Base-by-base conservation (phyloP, 352 stramenopile genomes). In the Phytophthora meadii region DNA sequence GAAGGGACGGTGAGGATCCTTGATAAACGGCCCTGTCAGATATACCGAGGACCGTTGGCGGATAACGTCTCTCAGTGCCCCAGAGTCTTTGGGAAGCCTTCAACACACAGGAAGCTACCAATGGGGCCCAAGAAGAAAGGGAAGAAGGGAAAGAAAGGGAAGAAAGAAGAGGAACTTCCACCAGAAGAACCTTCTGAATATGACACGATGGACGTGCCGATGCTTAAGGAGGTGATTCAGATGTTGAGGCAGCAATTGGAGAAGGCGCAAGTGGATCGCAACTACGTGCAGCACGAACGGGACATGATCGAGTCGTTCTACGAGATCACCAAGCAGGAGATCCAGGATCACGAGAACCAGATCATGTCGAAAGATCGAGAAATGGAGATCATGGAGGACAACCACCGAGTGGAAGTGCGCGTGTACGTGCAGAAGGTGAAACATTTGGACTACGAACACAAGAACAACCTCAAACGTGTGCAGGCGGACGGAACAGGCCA, bases 271-370 rank as follows among this genome's bases (percentile, higher is more conserved):
- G 79, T 92, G 19, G 92, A 98, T 65, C 83, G 95, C 17, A 98
- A 98, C 73, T 98, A 98, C 75, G 92, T 98, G 42, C 94, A 98
- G 72, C 88, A 98, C 54, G 94, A 98, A 68, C 81, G 92, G 22
- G 94, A 98, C 75, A 97, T 95, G 72, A 97, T 98, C 62, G 92
- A 98, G 78, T 97, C 87, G 48, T 98, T 98, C 60, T 98, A 98
- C 67, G 89, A 98, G 57, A 96, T 98, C 63, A 97, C 88, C n/a
- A 94, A 92, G 71, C 79, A 90, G 28, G 95, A 98, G 60, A 90
- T 98, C n/a, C 56, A 85, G 55, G 88, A 98, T 45, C 76, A 96
- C 49, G 90, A 98, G 68, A 90, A 97, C 69, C 76, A 94, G 42
- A 95, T 98, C 57, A 87, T 95, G 69, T 66, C 83, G 2, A 98